phyloP scores from a whole-genome alignment of 331 rosid genomes.

The Erythrophleum ivorense region DNA sequence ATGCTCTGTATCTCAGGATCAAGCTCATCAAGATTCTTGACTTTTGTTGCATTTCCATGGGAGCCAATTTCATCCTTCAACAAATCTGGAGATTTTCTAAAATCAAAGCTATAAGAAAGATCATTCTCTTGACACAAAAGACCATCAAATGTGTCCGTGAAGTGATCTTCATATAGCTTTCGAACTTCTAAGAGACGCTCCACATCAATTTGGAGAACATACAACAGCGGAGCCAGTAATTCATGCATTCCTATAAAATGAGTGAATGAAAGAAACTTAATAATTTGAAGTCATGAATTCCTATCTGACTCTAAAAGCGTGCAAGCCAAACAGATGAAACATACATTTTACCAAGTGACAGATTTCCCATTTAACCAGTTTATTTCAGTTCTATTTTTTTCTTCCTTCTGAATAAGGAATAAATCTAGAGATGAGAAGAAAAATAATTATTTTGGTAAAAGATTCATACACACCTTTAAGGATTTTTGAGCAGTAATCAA shows the following conservation, averaged over 20 bases:
- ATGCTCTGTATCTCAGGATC: conserved; percentile 86
- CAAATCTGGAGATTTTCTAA: conserved; percentile 67
- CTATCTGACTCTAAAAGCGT: conserved; percentile 22
- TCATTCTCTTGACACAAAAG: conserved; percentile 71
- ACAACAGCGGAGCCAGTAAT: conserved; percentile 91
- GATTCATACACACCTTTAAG: conserved; percentile 7
- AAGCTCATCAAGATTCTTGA: conserved; percentile 70
- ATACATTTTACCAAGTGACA: conserved; percentile 29
- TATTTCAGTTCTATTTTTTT: conserved; percentile 12
- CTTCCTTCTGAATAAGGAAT: conserved; percentile 2
- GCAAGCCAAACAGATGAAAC: conserved; percentile 25
- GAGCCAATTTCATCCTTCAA: conserved; percentile 55
- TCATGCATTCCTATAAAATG: conserved; percentile 88
- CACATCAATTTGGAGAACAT: conserved; percentile 91
- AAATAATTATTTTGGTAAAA: not conserved
- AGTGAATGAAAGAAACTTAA: conserved; percentile 32
- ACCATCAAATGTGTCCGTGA: conserved; percentile 90
- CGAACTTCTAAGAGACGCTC: conserved; percentile 82
- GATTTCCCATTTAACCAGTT: conserved; percentile 29
- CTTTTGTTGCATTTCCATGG: conserved; percentile 52
- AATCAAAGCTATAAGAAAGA: conserved; percentile 74
- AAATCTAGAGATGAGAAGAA: not conserved
- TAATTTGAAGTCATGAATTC: conserved; percentile 24
- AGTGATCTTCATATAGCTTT: conserved; percentile 80
- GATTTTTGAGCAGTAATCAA: conserved; percentile 6